phyloP scores from a whole-genome alignment of 139 green algal species.

The Chlorella sp. region DNA sequence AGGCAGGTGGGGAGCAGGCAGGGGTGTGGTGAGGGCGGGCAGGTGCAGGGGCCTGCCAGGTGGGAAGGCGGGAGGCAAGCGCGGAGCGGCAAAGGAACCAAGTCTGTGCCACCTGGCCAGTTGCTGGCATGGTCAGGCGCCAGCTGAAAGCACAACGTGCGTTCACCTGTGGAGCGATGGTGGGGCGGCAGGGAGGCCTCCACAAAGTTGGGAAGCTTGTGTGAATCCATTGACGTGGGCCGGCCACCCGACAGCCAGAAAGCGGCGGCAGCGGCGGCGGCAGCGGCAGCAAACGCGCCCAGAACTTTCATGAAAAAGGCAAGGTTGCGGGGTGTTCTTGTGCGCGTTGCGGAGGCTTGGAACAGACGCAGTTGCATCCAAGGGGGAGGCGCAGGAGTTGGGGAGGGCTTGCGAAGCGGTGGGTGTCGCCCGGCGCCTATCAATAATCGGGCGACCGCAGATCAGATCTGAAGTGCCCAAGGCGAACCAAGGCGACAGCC shows the following conservation, averaged over 20 bases:
- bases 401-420: no score
- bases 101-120: no score
- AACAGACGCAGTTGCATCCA: not conserved
- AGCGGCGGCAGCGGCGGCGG: not conserved
- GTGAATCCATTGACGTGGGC: not conserved
- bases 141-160: no score
- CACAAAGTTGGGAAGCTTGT: constrained; percentile 10
- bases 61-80: no score
- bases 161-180: constrained; percentile 16
- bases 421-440: not conserved
- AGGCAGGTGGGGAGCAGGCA: no score
- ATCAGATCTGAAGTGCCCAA: no score
- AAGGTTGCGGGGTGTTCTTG: no score
- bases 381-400: not conserved
- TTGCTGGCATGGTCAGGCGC: no score
- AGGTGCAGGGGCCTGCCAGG: not conserved
- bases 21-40: no score
- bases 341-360: no score
- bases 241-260: not conserved
- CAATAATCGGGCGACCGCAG: not conserved
- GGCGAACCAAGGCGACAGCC: no score
- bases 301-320: not conserved
- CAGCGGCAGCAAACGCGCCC: not conserved
- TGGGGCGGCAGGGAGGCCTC: constrained; percentile 28
- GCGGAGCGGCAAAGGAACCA: no score